Conservation (phyloP, 768 basidiomycete species). For the Termitomyces sp. region DNA sequence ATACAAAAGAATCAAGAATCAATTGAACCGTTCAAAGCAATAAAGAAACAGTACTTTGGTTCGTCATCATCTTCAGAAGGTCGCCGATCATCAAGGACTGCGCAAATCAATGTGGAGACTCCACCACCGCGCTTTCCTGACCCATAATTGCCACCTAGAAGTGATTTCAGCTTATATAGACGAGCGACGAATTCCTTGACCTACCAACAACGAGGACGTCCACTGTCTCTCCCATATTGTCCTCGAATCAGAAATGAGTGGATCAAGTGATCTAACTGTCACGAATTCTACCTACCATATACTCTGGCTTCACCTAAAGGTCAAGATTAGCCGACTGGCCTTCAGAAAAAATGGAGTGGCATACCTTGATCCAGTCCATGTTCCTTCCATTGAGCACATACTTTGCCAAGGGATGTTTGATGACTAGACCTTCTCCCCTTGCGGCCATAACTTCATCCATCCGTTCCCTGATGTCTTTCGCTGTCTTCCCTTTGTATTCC, state of each 20-base stretch:
- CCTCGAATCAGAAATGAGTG: constrained; percentile 36
- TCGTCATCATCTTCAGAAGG: constrained; percentile 52
- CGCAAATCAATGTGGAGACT: constrained; percentile 86
- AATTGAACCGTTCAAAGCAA: background rate
- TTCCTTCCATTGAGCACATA: constrained; percentile 88
- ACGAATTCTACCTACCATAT: constrained; percentile 50
- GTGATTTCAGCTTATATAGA: background rate
- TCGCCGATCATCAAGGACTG: constrained; percentile 73
- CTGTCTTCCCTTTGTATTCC: constrained; percentile 70
- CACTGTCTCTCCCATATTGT: constrained; percentile 89
- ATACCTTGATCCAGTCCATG: constrained; percentile 89
- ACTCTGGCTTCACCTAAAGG: constrained; percentile 74
- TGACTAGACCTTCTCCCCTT: constrained; percentile 89
- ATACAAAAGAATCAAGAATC: background rate
- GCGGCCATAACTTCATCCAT: constrained; percentile 82
- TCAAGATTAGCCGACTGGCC: background rate
- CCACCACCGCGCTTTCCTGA: constrained; percentile 81
- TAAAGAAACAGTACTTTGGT: constrained; percentile 42
- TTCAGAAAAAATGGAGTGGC: background rate
- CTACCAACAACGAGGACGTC: constrained; percentile 87
- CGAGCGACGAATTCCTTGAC: constrained; percentile 14
- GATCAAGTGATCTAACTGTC: background rate
- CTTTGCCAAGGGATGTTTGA: constrained; percentile 78
- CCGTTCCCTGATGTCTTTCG: constrained; percentile 71
- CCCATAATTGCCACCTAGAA: constrained; percentile 81